A percentile compares a stretch with the other conserved stretches of the same genome.
Conservation (phyloP, 176 grass and related monocot genomes). For the bread wheat (Triticum aestivum) region IWGSC_CS_RefSeq_v2.1 NC_057795.1:557819625-557820124, state of each 20-base stretch:
- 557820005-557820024: neutral
- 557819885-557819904: neutral
- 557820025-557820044: conserved; percentile 21
- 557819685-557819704: neutral
- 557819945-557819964: neutral
- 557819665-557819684: neutral
- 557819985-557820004: neutral
- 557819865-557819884: conserved; percentile 5
- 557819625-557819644: conserved; percentile 13
- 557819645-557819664: neutral
- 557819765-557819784: neutral
- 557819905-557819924: conserved; percentile 7
- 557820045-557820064: neutral
- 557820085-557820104: conserved; percentile 34
- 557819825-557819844: neutral
- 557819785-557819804: neutral
- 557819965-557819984: conserved; percentile 10
- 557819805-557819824: neutral
- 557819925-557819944: neutral
- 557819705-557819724: neutral
- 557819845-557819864: neutral
- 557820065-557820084: conserved; percentile 22
- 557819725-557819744: conserved; percentile 6
- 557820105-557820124: conserved; percentile 42
- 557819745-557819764: conserved; percentile 16